phyloP scores from a whole-genome alignment of 2,329 filamentous ascomycete species.

The Clonostachys byssicola region DNA sequence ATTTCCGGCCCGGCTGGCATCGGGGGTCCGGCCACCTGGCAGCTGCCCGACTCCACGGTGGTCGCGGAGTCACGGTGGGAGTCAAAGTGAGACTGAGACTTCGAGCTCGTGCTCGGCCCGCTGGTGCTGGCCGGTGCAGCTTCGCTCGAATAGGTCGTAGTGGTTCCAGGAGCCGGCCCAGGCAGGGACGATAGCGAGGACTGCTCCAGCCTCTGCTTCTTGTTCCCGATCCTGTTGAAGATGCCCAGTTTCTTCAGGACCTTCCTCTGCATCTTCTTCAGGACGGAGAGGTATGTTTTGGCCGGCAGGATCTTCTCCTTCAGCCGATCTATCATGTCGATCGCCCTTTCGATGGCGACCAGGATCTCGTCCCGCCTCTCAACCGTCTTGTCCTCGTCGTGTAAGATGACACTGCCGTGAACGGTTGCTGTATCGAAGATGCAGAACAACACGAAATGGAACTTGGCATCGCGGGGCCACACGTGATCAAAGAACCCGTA shows the following conservation, averaged over 20 bases:
- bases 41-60: too few relatives aligned
- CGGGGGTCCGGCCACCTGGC: not conserved
- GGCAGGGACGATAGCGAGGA: too few relatives aligned
- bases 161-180: too few relatives aligned
- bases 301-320: conserved; percentile 3
- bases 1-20: not conserved
- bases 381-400: conserved; percentile 36
- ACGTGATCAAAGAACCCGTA: conserved; percentile 35
- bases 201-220: too few relatives aligned
- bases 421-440: conserved; percentile 47
- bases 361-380: conserved; percentile 33
- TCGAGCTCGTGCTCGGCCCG: not conserved
- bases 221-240: not conserved
- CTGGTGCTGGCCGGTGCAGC: not conserved
- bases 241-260: not conserved
- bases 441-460: conserved; percentile 42
- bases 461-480: conserved; percentile 39
- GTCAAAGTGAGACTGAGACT: not conserved
- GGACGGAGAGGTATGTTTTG: not conserved
- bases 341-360: conserved; percentile 27
- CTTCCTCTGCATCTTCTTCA: not conserved
- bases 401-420: conserved; percentile 44
- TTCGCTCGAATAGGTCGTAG: too few relatives aligned
- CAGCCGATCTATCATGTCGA: conserved; percentile 24
- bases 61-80: not conserved